Percentiles rank a stretch among this genome's conserved stretches.
These are phyloP conservation scores for Bretschneidera sinensis DNA, from an alignment of 345 rosid species.

Conservation along the genomic window DNA sequence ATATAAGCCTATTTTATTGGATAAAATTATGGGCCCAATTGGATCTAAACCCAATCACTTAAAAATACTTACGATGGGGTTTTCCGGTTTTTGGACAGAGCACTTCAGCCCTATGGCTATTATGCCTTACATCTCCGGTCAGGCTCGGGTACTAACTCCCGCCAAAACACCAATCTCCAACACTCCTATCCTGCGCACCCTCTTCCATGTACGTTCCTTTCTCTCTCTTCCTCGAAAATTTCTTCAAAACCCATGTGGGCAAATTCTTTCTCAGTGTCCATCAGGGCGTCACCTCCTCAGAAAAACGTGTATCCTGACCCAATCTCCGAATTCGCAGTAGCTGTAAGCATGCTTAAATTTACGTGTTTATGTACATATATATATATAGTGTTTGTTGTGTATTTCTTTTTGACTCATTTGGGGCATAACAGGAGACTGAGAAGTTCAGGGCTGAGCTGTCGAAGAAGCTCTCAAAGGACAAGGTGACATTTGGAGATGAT, in stretches of 20 bases:
- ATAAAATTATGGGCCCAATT: too few relatives aligned
- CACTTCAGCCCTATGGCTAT: not conserved
- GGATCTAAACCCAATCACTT: too few relatives aligned
- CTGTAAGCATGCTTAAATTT: constrained; percentile 25
- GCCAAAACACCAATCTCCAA: constrained; percentile 26
- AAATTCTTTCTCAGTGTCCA: not conserved
- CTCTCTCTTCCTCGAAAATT: constrained; percentile 2
- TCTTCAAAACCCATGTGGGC: constrained; percentile 14
- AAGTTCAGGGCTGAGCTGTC: constrained; percentile 39
- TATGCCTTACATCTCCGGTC: not conserved
- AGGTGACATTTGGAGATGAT: constrained; percentile 35
- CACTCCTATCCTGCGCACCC: constrained; percentile 12
- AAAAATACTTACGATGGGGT: too few relatives aligned
- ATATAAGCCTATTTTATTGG: too few relatives aligned
- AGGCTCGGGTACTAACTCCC: constrained; percentile 17
- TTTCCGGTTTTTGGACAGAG: too few relatives aligned
- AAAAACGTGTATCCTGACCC: constrained; percentile 42
- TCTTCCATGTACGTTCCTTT: not conserved
- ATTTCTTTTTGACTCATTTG: not conserved
- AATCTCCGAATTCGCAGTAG: constrained; percentile 34
- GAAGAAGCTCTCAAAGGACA: constrained; percentile 35
- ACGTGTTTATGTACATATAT: not conserved
- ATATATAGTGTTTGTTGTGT: not conserved
- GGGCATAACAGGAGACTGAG: constrained; percentile 33
- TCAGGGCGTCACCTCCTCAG: constrained; percentile 16